phyloP scores from a whole-genome alignment of 306 rosid species.

The Cyclanthera cordifolia region DNA sequence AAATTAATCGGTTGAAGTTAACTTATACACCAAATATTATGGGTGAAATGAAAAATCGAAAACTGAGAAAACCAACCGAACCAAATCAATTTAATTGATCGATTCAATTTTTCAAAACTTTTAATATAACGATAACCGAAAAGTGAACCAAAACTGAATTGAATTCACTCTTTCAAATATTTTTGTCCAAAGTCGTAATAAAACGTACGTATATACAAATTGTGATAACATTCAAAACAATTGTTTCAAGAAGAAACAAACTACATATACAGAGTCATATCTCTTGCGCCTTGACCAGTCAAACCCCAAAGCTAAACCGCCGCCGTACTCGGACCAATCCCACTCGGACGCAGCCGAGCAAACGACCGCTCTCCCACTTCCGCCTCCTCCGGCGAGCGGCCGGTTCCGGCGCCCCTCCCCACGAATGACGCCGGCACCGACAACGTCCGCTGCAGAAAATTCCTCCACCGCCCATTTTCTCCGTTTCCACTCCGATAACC shows the following conservation, averaged over 20 bases:
- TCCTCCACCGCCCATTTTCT: constrained; percentile 15
- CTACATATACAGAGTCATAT: not conserved
- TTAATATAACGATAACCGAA: too few relatives aligned
- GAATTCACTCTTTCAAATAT: too few relatives aligned
- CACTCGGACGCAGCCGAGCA: constrained; percentile 13
- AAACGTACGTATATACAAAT: constrained; percentile 9
- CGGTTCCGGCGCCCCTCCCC: constrained; percentile 8
- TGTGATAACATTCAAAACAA: not conserved
- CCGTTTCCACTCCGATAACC: constrained; percentile 40
- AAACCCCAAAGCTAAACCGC: not conserved
- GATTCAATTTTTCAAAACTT: too few relatives aligned
- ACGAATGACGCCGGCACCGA: constrained; percentile 4
- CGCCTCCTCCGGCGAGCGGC: not conserved
- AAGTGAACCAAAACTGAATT: too few relatives aligned
- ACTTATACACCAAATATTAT: too few relatives aligned
- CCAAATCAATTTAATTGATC: too few relatives aligned
- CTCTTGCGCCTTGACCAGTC: not conserved
- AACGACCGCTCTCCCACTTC: constrained; percentile 37
- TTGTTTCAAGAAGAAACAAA: not conserved
- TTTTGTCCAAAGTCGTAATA: too few relatives aligned
- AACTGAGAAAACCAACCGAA: too few relatives aligned
- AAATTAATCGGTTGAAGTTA: too few relatives aligned
- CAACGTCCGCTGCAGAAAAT: too few relatives aligned
- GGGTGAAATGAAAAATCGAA: too few relatives aligned
- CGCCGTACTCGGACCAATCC: constrained; percentile 14